Conservation (phyloP, 331 rosid genomes). For the Prunus yedoensis region DNA sequence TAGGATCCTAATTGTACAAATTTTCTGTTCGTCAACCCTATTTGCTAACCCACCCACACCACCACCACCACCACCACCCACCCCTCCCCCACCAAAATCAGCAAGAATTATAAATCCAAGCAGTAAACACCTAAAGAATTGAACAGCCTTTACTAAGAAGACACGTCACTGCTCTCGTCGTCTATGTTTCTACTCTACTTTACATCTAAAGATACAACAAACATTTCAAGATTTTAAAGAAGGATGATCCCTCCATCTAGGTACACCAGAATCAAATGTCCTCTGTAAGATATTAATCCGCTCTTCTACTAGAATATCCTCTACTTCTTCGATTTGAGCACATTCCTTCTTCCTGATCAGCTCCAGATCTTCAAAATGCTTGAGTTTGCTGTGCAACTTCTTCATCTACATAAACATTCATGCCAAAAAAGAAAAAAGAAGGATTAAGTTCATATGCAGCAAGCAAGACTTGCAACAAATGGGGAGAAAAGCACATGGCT, state of each 20-base stretch:
- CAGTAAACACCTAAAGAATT: not conserved
- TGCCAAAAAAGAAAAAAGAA: slow-evolving; percentile 9
- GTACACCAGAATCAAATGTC: slow-evolving; percentile 55
- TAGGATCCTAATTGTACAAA: slow-evolving; percentile 5
- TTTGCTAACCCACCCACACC: not conserved
- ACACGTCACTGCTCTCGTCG: not conserved
- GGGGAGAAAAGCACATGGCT: not conserved
- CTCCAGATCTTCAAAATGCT: slow-evolving; percentile 79
- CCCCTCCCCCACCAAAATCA: not conserved
- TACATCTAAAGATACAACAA: slow-evolving; percentile 5
- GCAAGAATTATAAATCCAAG: not conserved
- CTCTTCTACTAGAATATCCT: slow-evolving; percentile 58
- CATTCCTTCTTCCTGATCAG: slow-evolving; percentile 68
- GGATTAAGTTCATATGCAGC: slow-evolving; percentile 13
- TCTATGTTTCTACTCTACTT: slow-evolving; percentile 6
- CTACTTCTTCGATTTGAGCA: slow-evolving; percentile 51
- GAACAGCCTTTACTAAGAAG: not conserved
- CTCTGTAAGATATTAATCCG: slow-evolving; percentile 55
- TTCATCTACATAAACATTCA: slow-evolving; percentile 42
- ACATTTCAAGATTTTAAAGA: slow-evolving; percentile 45
- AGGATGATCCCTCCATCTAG: slow-evolving; percentile 82
- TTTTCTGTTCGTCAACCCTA: not conserved
- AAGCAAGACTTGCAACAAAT: slow-evolving; percentile 5
- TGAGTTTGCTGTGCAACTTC: slow-evolving; percentile 64
- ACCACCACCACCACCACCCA: no score